These are phyloP conservation scores for Macadamia tetraphylla DNA, from an alignment of 164 flowering plant species.

Conservation along the genomic window DNA sequence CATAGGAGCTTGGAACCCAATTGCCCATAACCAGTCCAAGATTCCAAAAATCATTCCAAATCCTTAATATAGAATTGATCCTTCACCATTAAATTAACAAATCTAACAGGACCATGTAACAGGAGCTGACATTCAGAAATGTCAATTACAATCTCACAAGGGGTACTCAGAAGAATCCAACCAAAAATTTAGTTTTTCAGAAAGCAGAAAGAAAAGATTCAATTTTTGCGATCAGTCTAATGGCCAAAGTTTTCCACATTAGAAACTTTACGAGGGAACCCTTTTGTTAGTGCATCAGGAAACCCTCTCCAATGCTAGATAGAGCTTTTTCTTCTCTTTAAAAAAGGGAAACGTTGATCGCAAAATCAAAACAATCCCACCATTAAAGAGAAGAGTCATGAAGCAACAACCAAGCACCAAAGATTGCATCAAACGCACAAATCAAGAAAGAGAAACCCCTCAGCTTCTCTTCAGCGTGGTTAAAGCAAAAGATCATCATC, in stretches of 20 bases:
- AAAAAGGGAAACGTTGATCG: neutral
- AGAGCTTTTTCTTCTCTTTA: conserved; percentile 1
- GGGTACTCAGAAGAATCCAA: too few species aligned
- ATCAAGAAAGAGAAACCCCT: neutral
- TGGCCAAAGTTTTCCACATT: conserved; percentile 10
- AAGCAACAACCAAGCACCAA: neutral
- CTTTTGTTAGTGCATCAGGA: neutral
- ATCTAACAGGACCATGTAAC: too few species aligned
- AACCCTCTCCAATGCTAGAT: neutral
- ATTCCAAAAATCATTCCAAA: too few species aligned
- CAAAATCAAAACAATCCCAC: neutral
- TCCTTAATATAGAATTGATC: too few species aligned
- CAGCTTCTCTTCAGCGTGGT: conserved; percentile 11
- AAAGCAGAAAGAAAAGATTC: too few species aligned
- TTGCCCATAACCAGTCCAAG: too few species aligned
- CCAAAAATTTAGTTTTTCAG: too few species aligned
- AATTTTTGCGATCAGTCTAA: conserved; percentile 8
- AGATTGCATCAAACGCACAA: neutral
- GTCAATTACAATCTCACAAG: too few species aligned
- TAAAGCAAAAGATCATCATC: conserved; percentile 11
- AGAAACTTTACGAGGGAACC: neutral
- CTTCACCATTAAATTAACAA: too few species aligned
- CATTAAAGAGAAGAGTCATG: neutral
- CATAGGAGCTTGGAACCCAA: too few species aligned
- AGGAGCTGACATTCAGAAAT: too few species aligned